Conservation (phyloP, 2,329 filamentous ascomycete genomes). For the Hypoxylon sp. region DNA sequence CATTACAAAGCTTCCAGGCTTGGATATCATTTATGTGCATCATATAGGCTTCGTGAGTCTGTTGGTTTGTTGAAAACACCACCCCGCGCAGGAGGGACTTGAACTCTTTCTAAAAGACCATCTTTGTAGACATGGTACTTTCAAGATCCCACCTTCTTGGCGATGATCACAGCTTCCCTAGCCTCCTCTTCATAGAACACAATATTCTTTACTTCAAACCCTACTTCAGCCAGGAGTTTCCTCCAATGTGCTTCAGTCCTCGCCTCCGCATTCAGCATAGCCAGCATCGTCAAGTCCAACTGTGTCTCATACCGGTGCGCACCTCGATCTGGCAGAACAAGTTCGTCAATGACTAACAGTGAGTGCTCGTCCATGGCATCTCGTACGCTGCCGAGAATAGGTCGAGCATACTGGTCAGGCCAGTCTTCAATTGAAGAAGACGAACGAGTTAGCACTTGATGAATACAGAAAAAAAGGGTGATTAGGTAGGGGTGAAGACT, state of each 20-base stretch:
- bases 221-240: slow-evolving; percentile 26
- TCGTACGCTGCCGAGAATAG: slow-evolving; percentile 31
- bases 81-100: not conserved
- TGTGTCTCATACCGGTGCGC: slow-evolving; percentile 40
- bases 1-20: not conserved
- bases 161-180: slow-evolving; percentile 38
- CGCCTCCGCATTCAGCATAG: slow-evolving; percentile 43
- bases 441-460: slow-evolving; percentile 3
- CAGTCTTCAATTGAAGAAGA: slow-evolving; percentile 27
- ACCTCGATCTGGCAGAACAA: slow-evolving; percentile 34
- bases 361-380: slow-evolving; percentile 38
- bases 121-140: not conserved
- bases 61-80: slow-evolving; percentile 26
- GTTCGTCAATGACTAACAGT: slow-evolving; percentile 36
- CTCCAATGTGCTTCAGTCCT: slow-evolving; percentile 39
- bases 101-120: not conserved
- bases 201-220: slow-evolving; percentile 35
- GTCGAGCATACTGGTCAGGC: slow-evolving; percentile 32
- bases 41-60: not conserved
- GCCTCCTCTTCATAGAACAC: slow-evolving; percentile 42
- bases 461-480: not conserved
- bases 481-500: not conserved
- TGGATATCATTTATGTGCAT: not conserved
- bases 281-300: slow-evolving; percentile 40
- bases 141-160: slow-evolving; percentile 27